These are phyloP conservation scores for Suillus hirtellus DNA, from an alignment of 768 basidiomycete species.

Conservation along the genomic window DNA sequence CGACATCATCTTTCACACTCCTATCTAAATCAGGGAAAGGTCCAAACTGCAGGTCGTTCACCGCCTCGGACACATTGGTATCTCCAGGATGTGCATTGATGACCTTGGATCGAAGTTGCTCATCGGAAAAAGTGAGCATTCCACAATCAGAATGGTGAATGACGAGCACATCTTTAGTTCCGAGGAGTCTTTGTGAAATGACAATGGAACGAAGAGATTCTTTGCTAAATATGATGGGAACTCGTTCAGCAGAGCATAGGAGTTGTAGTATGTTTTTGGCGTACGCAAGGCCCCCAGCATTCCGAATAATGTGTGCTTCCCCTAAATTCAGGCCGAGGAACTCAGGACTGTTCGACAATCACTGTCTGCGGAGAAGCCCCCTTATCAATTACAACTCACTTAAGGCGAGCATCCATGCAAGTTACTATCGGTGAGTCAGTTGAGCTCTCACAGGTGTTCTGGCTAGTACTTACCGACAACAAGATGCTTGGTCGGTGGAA, in stretches of 20 bases:
- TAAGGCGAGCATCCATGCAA: constrained; percentile 76
- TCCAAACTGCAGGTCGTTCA: constrained; percentile 58
- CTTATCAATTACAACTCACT: constrained; percentile 39
- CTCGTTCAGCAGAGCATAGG: background rate
- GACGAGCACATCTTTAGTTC: constrained; percentile 66
- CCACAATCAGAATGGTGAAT: constrained; percentile 76
- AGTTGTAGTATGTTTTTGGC: constrained; percentile 22
- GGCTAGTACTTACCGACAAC: constrained; percentile 34
- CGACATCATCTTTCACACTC: constrained; percentile 58
- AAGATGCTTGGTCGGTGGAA: constrained; percentile 44
- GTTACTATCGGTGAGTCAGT: constrained; percentile 41
- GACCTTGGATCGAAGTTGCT: constrained; percentile 50
- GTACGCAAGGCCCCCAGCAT: constrained; percentile 68
- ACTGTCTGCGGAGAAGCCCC: constrained; percentile 2
- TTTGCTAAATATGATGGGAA: constrained; percentile 36
- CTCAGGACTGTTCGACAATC: constrained; percentile 43
- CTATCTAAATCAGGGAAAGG: constrained; percentile 42
- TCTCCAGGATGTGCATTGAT: constrained; percentile 43
- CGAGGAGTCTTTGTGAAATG: constrained; percentile 71
- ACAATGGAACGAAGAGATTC: constrained; percentile 68
- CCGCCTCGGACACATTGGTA: constrained; percentile 37
- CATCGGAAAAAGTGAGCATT: constrained; percentile 63
- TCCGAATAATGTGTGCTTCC: constrained; percentile 72
- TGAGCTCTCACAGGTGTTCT: background rate
- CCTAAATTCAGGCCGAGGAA: constrained; percentile 65